A percentile compares a stretch with the other conserved stretches of the same genome.
Evolutionary conservation across 257 asterid species (phyloP).

Genomic region (Echites panduratus): DNA sequence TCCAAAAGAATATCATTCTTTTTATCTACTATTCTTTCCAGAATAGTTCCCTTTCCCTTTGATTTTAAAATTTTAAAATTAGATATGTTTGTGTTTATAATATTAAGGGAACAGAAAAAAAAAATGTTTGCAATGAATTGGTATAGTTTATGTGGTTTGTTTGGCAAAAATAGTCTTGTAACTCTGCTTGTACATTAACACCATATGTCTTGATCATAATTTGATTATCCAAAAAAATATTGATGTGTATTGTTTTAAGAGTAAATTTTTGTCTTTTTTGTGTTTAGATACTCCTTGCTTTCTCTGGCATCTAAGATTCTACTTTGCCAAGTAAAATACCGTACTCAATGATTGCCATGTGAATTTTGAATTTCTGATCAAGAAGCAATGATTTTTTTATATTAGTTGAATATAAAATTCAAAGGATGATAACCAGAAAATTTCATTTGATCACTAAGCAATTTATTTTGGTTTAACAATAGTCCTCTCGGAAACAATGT

Average conservation of each 20-base stretch:
- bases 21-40: neutral
- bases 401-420: no score
- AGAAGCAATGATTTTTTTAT: neutral
- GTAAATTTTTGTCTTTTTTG: neutral
- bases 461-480: neutral
- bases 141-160: neutral
- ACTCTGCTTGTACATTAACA: neutral
- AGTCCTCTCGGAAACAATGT: neutral
- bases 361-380: neutral
- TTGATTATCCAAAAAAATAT: neutral
- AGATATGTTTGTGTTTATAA: neutral
- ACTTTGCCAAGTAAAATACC: neutral
- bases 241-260: neutral
- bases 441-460: neutral
- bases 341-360: neutral
- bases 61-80: neutral
- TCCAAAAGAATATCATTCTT: neutral
- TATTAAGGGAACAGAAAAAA: no score
- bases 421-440: neutral
- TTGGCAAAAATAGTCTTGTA: neutral
- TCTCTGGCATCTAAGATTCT: neutral
- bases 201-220: neutral
- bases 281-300: neutral
- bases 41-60: neutral
- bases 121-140: no score